phyloP scores from a whole-genome alignment of 169 alveolate species.

The Plasmodium gallinaceum region DNA sequence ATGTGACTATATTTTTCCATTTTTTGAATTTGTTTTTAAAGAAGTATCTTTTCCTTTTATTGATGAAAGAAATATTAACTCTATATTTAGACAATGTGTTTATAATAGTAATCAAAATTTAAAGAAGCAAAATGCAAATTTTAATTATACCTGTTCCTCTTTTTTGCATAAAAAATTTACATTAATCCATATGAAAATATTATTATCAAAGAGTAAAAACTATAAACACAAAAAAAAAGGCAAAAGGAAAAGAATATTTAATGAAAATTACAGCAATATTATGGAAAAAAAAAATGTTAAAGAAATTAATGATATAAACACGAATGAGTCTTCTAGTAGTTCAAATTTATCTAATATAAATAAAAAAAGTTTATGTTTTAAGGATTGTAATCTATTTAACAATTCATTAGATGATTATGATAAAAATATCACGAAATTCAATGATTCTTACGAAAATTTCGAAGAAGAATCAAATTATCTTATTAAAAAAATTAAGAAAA shows the following conservation, averaged over 20 bases:
- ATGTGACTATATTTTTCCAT: conserved; percentile 58
- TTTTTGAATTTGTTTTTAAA: conserved; percentile 75
- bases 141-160: conserved; percentile 41
- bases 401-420: too few relatives aligned
- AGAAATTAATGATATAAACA: not conserved
- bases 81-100: conserved; percentile 69
- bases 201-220: conserved; percentile 22
- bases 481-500: too few relatives aligned
- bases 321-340: too few relatives aligned
- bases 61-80: conserved; percentile 65
- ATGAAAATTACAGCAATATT: not conserved
- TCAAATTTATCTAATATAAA: too few relatives aligned
- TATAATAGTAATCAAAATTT: conserved; percentile 1
- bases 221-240: conserved; percentile 2
- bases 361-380: too few relatives aligned
- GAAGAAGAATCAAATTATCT: too few relatives aligned
- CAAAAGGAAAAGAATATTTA: not conserved
- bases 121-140: not conserved
- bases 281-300: not conserved
- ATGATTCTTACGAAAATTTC: too few relatives aligned
- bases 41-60: conserved; percentile 48
- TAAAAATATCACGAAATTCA: too few relatives aligned
- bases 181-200: conserved; percentile 54
- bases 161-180: conserved; percentile 68
- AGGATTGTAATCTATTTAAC: too few relatives aligned